Evolutionary conservation across 495 filamentous ascomycete species (phyloP), one percentile per base, ranked within the genome.

Genomic region (Daldinia caldariorum): DNA sequence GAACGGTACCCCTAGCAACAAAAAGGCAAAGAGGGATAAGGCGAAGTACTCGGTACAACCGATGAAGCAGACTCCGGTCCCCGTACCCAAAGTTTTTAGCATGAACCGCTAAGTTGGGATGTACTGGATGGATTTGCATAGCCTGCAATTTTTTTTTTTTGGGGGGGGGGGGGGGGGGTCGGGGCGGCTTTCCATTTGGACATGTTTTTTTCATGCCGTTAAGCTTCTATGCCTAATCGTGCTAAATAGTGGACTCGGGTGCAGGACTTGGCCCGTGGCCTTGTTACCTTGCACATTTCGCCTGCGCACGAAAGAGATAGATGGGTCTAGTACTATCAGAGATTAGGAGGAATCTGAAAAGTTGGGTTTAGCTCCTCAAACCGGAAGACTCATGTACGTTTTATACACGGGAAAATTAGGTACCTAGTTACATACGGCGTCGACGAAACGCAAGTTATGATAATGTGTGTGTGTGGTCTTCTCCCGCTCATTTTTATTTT

Each of bases 1-100:
- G 14, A 57, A 51, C 18, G 63, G 63, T 14, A 72, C 63, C 7
- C 57, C 71, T 2, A 57, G 66, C 2, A 76, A 67, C 18, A 72
- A 58, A 16, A 67, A 71, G 55, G 45, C 18, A 12, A 74, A 67
- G 58, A 69, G 70, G n/a, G 63, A 67, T 0, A 75, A 66, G 9
- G 34, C 56, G 3, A 77, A 74, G 37, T 59, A 58, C 1, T 8
- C 58, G 14, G 16, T 56, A 10, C 58, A 41, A 12, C 60, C 70
- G 4, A 58, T 58, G 18, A 83, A 79, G 63, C 71, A 79, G 47
- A 83, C 82, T 22, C 82, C 82, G 0, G 61, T 84, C 6, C 67
- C 75, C 0, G 72, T 78, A 20, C 81, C 82, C 0, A 39, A 60
- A 8, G 18, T 78, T 67, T 77, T 77, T 43, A 65, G 71, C 51